Percentiles rank a stretch among this genome's conserved stretches.
Conservation (phyloP, 345 rosid genomes). For the Balakata baccata region DNA sequence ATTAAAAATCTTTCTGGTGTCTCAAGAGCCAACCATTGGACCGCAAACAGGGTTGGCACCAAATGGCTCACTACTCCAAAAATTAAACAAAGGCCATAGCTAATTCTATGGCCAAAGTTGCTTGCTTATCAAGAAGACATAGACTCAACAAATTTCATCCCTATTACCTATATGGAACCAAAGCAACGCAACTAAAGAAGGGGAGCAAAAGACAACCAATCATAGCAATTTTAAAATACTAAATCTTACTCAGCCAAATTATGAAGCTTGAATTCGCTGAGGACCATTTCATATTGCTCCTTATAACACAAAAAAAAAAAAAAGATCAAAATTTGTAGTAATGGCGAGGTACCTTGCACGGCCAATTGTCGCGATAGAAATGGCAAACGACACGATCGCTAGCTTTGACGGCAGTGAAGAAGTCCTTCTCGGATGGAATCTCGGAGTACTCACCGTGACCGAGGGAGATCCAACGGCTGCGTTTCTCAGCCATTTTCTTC, state of each 20-base stretch:
- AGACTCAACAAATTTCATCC: too few species aligned
- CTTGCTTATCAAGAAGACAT: too few species aligned
- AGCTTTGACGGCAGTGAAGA: constrained; percentile 78
- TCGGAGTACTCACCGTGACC: constrained; percentile 94
- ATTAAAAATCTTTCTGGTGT: neutral
- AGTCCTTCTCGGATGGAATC: constrained; percentile 78
- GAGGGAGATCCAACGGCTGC: constrained; percentile 87
- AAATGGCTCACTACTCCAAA: too few species aligned
- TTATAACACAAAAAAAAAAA: neutral
- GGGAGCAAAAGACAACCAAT: neutral
- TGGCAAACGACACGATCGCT: constrained; percentile 97
- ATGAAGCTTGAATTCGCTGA: neutral
- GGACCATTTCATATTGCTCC: neutral
- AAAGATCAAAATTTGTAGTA: neutral
- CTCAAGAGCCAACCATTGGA: neutral
- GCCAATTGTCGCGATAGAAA: constrained; percentile 97
- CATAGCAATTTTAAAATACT: neutral
- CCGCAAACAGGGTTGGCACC: too few species aligned
- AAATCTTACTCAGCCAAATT: neutral
- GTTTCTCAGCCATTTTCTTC: constrained; percentile 95
- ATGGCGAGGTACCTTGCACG: constrained; percentile 62
- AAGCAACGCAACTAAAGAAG: neutral
- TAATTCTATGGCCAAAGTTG: too few species aligned
- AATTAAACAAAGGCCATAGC: too few species aligned
- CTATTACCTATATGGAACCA: too few species aligned